Base-by-base conservation (phyloP, 2,329 filamentous ascomycete species). In the Penicillium concentricum region DNA sequence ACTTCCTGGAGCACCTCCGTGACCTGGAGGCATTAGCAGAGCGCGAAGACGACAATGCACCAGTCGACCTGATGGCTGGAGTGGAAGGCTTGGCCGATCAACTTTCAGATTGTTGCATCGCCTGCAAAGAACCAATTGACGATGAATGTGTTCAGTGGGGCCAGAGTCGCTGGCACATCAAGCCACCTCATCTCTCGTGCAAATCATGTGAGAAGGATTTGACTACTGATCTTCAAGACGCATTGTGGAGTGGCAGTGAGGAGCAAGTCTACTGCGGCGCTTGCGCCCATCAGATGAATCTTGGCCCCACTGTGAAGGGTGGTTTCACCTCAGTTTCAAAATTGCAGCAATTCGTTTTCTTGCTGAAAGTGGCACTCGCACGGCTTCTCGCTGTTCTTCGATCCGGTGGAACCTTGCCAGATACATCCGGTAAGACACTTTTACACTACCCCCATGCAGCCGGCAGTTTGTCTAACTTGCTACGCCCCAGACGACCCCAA, bases 301-400 rank as follows among this genome's bases (percentile, higher is more conserved):
- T 82, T 64, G 79, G 80, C 49, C 79, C 82, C 9, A 86, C 87
- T 59, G 77, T 79, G 2, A 76, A 81, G 58, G 77, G 76, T n/a
- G 84, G 83, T 0, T 90, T 97, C 68, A 83, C 87, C 59, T 84
- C 86, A 59, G 85, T 97, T 37, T 90, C 90, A 18, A 92, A 95
- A 72, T 80, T 99, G 53, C 89, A 94, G 70, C 93, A 99, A 78
- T 99, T 96, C 71, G 87, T 97, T 6, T 97, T 97, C 74, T 80
- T 99, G 20, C 82, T 99, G 39, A 87, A 91, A 67, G 94, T 99
- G 22, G 94, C 94, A 18, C 84, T 99, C 63, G 94, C 94, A 24
- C 84, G 94, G 56, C 81, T 99, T 24, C 81, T 99, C 59, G 90
- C 93, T 43, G 96, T 95, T 30, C 82, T 99, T 34, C 87, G 91